A percentile compares a stretch with the other conserved stretches of the same genome.
Evolutionary conservation across 768 basidiomycete genomes (phyloP).

Genomic region (Candolleomyces aberdarensis): DNA sequence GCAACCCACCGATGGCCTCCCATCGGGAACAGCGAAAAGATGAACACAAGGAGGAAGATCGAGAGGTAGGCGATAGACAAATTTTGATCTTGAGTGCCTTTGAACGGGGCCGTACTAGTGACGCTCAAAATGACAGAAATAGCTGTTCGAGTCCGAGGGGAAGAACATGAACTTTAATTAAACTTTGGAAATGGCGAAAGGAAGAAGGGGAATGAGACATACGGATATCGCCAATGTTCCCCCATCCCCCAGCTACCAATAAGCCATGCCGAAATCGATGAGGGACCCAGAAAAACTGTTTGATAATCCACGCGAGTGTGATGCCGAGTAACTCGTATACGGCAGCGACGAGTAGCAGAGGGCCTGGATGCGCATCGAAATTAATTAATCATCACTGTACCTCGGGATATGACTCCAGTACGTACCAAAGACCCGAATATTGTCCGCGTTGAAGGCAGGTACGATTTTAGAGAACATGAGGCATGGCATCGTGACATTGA

Average conservation of each 20-base stretch:
- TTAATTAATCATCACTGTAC: not conserved
- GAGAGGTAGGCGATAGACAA: constrained; percentile 67
- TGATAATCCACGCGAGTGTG: constrained; percentile 49
- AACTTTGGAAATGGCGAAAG: not conserved
- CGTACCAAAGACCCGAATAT: constrained; percentile 52
- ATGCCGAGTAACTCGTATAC: constrained; percentile 59
- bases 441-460: constrained; percentile 58
- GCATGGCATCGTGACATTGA: constrained; percentile 63
- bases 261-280: constrained; percentile 73
- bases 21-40: constrained; percentile 63
- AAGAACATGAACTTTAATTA: not conserved
- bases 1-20: constrained; percentile 54
- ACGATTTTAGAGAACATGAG: constrained; percentile 74
- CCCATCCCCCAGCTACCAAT: constrained; percentile 65
- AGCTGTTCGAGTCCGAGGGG: constrained; percentile 33
- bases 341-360: constrained; percentile 57
- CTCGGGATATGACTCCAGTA: not conserved
- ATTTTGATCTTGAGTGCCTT: constrained; percentile 51
- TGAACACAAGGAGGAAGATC: constrained; percentile 57
- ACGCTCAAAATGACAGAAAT: constrained; percentile 65
- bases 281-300: constrained; percentile 72
- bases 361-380: constrained; percentile 39
- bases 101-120: constrained; percentile 59
- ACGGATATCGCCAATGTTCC: constrained; percentile 72
- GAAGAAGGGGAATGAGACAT: constrained; percentile 19